phyloP scores from a whole-genome alignment of 1,284 basidiomycete genomes.

The Trichosporon inkin region DNA sequence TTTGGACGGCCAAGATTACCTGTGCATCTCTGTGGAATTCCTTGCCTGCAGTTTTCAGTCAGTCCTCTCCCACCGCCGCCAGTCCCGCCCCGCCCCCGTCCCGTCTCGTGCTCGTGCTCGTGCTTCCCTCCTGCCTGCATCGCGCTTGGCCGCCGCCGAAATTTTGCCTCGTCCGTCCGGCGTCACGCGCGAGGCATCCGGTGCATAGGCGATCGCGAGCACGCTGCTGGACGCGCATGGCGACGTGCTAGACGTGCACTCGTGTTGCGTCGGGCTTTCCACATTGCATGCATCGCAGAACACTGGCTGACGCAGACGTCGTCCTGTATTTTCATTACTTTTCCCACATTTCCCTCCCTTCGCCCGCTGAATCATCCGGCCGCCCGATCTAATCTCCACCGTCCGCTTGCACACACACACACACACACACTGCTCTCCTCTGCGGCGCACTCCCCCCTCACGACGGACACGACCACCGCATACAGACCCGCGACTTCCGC shows the following conservation, averaged over 20 bases:
- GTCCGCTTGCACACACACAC: too few species aligned
- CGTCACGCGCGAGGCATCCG: slow-evolving; percentile 1
- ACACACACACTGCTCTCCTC: too few species aligned
- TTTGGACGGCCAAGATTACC: background rate
- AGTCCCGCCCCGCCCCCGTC: background rate
- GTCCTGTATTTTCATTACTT: background rate
- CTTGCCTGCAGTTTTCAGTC: background rate
- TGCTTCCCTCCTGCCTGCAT: too few species aligned
- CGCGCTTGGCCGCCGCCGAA: background rate
- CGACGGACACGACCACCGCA: background rate
- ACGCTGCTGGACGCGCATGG: background rate
- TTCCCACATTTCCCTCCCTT: slow-evolving; percentile 1
- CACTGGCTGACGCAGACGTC: background rate
- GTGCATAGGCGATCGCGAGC: background rate
- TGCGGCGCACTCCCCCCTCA: too few species aligned
- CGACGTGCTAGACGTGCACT: background rate
- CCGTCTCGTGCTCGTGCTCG: too few species aligned
- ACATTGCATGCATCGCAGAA: background rate
- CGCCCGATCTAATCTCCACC: background rate
- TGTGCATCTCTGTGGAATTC: background rate
- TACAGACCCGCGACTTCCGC: background rate
- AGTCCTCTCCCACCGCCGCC: background rate
- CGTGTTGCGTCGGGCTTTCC: background rate
- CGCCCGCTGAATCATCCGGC: background rate
- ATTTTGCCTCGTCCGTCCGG: background rate